phyloP scores from a whole-genome alignment of 495 filamentous ascomycete genomes.

The Entonaema liquescens region DNA sequence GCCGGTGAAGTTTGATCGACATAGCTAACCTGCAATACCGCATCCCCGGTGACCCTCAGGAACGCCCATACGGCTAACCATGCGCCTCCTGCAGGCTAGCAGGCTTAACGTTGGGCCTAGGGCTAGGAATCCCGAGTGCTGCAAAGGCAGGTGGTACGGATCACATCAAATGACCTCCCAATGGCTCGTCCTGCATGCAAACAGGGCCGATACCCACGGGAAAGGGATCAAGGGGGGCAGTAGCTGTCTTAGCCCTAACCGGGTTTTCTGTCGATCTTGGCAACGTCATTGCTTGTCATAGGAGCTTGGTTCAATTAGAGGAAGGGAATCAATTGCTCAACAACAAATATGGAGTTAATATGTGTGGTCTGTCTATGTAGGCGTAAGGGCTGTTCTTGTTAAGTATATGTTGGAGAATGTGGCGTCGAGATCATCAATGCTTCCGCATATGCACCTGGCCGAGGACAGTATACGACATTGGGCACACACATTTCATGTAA shows the following conservation, averaged over 20 bases:
- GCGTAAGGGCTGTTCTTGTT: too few relatives aligned
- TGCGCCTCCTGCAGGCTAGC: slow-evolving; percentile 16
- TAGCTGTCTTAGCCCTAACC: background rate
- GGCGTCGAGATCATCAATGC: background rate
- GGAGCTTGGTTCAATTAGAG: background rate
- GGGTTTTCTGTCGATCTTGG: background rate
- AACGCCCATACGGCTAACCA: background rate
- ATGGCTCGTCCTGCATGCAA: background rate
- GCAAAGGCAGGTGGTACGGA: slow-evolving; percentile 23
- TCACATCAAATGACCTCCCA: slow-evolving; percentile 28
- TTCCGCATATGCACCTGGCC: slow-evolving; percentile 7
- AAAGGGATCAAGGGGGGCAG: background rate
- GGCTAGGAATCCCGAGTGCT: slow-evolving; percentile 8
- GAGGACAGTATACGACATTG: background rate
- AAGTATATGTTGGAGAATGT: background rate
- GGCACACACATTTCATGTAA: background rate
- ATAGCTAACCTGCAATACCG: background rate
- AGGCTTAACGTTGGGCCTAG: slow-evolving; percentile 9
- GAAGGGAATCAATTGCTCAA: too few relatives aligned
- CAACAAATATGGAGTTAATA: too few relatives aligned
- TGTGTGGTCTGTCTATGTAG: too few relatives aligned
- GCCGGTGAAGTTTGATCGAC: background rate
- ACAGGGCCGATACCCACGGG: slow-evolving; percentile 16
- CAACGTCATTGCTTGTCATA: background rate
- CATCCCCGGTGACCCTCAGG: too few relatives aligned